Percentiles rank a stretch among this genome's conserved stretches.
These are phyloP conservation scores for Aspergillus nidulans DNA, from an alignment of 495 filamentous ascomycete species.

Conservation along the genomic window DNA sequence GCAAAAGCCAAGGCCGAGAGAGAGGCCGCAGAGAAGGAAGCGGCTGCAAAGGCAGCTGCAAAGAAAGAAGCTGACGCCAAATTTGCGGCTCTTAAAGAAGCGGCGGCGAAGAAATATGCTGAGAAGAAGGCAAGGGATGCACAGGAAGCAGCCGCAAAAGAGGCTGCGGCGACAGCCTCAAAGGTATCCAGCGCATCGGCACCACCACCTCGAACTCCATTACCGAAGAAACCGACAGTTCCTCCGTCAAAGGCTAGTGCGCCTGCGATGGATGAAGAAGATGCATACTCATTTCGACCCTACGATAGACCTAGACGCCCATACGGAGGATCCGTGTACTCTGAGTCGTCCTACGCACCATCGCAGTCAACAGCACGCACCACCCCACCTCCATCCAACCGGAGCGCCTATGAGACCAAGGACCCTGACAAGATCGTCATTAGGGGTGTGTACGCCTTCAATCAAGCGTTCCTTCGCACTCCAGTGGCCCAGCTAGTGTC, in stretches of 20 bases:
- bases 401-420: conserved; percentile 72
- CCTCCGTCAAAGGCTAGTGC: conserved; percentile 58
- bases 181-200: conserved; percentile 25
- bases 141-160: conserved; percentile 28
- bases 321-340: conserved; percentile 61
- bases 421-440: conserved; percentile 95
- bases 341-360: conserved; percentile 78
- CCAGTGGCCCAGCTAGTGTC: conserved; percentile 79
- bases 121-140: conserved; percentile 44
- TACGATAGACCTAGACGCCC: conserved; percentile 69
- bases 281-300: conserved; percentile 72
- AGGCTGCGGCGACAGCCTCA: conserved; percentile 26
- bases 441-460: conserved; percentile 85
- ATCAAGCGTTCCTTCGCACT: conserved; percentile 73
- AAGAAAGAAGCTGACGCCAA: conserved; percentile 46
- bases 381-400: conserved; percentile 73
- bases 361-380: conserved; percentile 81
- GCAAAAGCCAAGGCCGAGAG: conserved; percentile 35
- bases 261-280: conserved; percentile 56
- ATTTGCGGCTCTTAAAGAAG: conserved; percentile 44
- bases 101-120: conserved; percentile 41
- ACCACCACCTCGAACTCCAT: conserved; percentile 41
- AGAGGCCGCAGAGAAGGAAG: conserved; percentile 43
- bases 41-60: conserved; percentile 39
- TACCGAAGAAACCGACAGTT: conserved; percentile 53